Base-by-base conservation (phyloP, 1,284 basidiomycete genomes). In the Ganoderma sinense region DNA sequence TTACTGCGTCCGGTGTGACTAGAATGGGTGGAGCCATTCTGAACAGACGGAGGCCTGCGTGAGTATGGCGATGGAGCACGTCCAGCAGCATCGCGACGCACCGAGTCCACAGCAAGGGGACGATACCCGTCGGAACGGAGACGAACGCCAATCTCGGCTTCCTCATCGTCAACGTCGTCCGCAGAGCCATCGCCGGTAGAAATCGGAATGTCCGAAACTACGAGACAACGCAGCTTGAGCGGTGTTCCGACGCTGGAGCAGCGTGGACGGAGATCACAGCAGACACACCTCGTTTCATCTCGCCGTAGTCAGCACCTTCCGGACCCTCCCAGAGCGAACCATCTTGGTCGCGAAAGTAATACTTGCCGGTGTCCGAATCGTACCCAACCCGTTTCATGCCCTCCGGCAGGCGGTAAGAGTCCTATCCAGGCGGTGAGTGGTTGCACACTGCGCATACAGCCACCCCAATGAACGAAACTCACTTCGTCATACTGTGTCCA, bases 61-160 rank as follows among this genome's bases (percentile, higher is more conserved):
- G 41, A 18, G 36, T 26, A 20, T n/a, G 53, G 55, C 18, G 58
- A 59, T 29, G 20, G 39, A 20, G 26, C 14, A 14, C 39, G 43
- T 26, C 31, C 23, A 23, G 56, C 56, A 59, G 56, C 56, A 59
- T 6, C 10, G 33, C 23, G 39, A 82, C 90, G 73, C 71, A 92
- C 91, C 70, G 83, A 80, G 69, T 89, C 87, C 2, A 82, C 77
- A 4, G 87, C 79, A 10, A 92, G 79, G 29, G 85, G 82, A 71
- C 85, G 82, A 76, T 92, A 92, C 6, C 89, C 90, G 70, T 89
- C 87, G 31, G 79, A 66, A 65, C 86, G 82, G 43, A 78, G 84
- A 8, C 85, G 85, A 51, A 86, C 88, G 75, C 91, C 91, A 4
- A 91, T 73, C 74, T 91, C 89, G 16, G 82, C 82, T 58, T 82